Base-by-base conservation (phyloP, 2,329 filamentous ascomycete genomes). In the Fonsecaea monophora region DNA sequence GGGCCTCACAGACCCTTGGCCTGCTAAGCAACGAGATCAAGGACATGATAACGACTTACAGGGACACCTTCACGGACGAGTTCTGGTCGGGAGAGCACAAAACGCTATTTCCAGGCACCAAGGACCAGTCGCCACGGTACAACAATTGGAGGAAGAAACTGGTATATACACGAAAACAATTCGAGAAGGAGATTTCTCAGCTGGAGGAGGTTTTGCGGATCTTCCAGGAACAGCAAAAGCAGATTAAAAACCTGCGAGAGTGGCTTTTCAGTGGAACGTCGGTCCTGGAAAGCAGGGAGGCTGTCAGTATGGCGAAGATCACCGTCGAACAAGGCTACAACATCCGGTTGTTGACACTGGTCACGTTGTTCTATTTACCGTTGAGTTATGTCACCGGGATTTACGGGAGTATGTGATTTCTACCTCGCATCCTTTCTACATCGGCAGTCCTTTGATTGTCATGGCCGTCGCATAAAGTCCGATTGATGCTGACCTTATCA, bases 231-330 rank as follows among this genome's bases (percentile, higher is more conserved):
- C 85, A 84, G 60, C 83, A 85, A 72, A 82, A 79, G 62, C 81
- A 85, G 66, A 75, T 77, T 53, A 73, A 72, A 48, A 70, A 62
- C 15, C 74, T 89, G 65, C 78, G 87, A 60, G 86, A 89, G 66
- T 86, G 89, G 74, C 81, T 89, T 0, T 89, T 89, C 75, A 85
- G 81, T 40, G 87, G 87, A 1, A 89, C 86, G 12, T 70, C 81
- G 2, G 87, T 90, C 63, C 84, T 87, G 71, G 87, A 89, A 74
- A 84, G 82, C 48, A 78, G 87, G 13, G 83, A 87, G 70, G 86
- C 84, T 15, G 87, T 90, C 40, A 86, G 89, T 65, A 74, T 82
- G 56, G 78, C 81, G 0, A 80, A 81, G 54, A 83, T 83, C 12
- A 83, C 83, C 0, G 81, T 85, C 21, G 78, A 83, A 64, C 87